Base-by-base conservation (phyloP, 75 land plant species). In the Selaginella moellendorffii region DNA sequence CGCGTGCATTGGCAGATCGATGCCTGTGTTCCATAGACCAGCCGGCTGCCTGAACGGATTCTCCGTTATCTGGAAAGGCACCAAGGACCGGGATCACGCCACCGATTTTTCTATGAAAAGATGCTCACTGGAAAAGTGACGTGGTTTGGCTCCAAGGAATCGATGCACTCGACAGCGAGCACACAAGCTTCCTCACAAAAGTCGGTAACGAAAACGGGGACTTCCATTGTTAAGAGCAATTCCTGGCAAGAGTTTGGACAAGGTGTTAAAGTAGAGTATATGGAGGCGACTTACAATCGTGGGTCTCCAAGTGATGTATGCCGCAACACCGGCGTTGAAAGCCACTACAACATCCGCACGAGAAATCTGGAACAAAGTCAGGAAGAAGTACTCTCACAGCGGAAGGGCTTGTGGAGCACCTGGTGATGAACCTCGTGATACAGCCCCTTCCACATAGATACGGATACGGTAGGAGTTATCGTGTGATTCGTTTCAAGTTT, bases 301-400 rank as follows among this genome's bases (percentile, higher is more conserved):
- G 23, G 82, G 78, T 2, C 65, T 27, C 97, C 97, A 92, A 66
- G 83, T 85, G 30, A 80, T 19, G 66, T 79, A 85, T 10, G 89
- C 97, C 27, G 97, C 95, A 65, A 92, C 54, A 27, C 97, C 97
- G 59, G 97, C 97, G 78, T 92, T 92, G 61, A 86, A 81, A 61
- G 85, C 95, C 66, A 92, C 53, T 28, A 92, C 61, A 14, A 88
- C 20, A 67, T 92, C 67, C 54, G 97, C 89, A 63, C 30, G 21
- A 14, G 71, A 72, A 73, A 71, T 83, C 97, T 89, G 74, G 10
- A 2, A 54, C 29, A 54, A 0, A 59, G 26, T 26, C 26, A 29
- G 54, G 28, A 20, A 71, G 52, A 54, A 12, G 30, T 20, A 52
- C 18, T 8, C 64, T 63, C 14, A 12, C 10, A 65, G 2, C 23